Evolutionary conservation across 164 flowering plant species (phyloP).

Genomic region (Euptelea pleiosperma): DNA sequence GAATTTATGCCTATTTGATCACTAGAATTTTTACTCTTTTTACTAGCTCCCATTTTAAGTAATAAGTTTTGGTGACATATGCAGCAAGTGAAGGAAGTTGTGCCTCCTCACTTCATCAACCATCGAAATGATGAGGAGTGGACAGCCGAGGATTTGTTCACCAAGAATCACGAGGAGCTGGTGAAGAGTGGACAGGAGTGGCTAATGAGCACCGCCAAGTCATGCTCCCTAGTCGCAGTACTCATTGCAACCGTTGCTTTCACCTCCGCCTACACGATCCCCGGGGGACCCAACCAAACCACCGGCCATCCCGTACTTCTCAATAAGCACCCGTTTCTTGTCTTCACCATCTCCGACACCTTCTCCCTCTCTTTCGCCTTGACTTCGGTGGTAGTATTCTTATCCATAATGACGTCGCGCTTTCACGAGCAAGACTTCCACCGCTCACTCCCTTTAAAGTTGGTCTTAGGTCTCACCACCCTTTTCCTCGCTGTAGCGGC

Average conservation of each 20-base stretch:
- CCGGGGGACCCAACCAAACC: slow-evolving; percentile 14
- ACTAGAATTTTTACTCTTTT: too few species aligned
- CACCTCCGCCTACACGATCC: slow-evolving; percentile 19
- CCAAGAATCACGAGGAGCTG: slow-evolving; percentile 19
- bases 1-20: too few species aligned
- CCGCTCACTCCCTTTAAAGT: too few species aligned
- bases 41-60: too few species aligned
- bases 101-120: too few species aligned
- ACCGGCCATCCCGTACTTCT: slow-evolving; percentile 18
- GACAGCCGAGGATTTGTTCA: too few species aligned
- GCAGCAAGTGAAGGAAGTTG: too few species aligned
- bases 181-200: slow-evolving; percentile 11
- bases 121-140: too few species aligned
- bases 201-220: slow-evolving; percentile 22
- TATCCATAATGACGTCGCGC: slow-evolving; percentile 22
- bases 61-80: too few species aligned
- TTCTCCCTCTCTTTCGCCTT: slow-evolving; percentile 13
- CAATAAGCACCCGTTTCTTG: background rate
- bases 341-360: slow-evolving; percentile 19
- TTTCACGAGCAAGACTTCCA: slow-evolving; percentile 9
- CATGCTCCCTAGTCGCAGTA: slow-evolving; percentile 24
- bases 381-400: slow-evolving; percentile 19
- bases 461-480: too few species aligned
- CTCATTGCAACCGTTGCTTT: slow-evolving; percentile 31
- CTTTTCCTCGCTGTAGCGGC: too few species aligned